Percentiles rank a stretch among this genome's conserved stretches.
These are phyloP conservation scores for Daphne laureola DNA, from an alignment of 441 rosid genomes.

Conservation along the genomic window DNA sequence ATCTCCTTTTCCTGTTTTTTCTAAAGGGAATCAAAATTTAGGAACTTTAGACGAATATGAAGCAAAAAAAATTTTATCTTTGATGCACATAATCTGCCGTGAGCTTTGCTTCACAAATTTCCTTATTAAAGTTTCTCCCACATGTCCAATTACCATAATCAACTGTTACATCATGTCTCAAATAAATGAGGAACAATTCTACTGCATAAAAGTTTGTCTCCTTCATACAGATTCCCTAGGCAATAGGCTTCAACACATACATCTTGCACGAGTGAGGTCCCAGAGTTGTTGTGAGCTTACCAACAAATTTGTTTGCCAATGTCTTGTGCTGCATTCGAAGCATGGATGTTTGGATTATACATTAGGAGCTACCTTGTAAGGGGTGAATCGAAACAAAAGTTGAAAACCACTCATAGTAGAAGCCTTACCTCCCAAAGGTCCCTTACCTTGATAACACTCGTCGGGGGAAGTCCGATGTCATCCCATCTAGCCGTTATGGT, in stretches of 20 bases:
- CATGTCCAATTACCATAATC: too few species aligned
- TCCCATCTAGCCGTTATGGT: slow-evolving; percentile 52
- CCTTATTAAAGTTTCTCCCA: too few species aligned
- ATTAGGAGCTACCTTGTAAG: slow-evolving; percentile 1
- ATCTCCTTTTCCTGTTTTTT: too few species aligned
- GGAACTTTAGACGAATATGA: too few species aligned
- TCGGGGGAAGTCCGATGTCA: slow-evolving; percentile 46
- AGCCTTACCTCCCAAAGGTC: slow-evolving; percentile 67
- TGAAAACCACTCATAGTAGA: not conserved
- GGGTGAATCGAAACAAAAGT: not conserved
- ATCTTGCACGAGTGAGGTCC: slow-evolving; percentile 46
- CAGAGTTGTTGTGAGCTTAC: slow-evolving; percentile 45
- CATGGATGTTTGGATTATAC: not conserved
- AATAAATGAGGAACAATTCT: too few species aligned
- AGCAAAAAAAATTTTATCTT: too few species aligned
- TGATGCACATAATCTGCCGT: too few species aligned
- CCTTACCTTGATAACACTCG: slow-evolving; percentile 48
- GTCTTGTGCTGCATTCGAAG: slow-evolving; percentile 54
- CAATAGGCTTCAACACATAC: slow-evolving; percentile 60
- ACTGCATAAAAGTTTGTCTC: too few species aligned
- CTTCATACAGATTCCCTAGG: slow-evolving; percentile 13
- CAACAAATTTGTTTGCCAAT: slow-evolving; percentile 31
- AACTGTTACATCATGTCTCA: too few species aligned
- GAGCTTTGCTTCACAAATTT: too few species aligned
- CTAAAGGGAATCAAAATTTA: too few species aligned